phyloP scores from a whole-genome alignment of 768 basidiomycete species.

The Cystobasidium onofrii region DNA sequence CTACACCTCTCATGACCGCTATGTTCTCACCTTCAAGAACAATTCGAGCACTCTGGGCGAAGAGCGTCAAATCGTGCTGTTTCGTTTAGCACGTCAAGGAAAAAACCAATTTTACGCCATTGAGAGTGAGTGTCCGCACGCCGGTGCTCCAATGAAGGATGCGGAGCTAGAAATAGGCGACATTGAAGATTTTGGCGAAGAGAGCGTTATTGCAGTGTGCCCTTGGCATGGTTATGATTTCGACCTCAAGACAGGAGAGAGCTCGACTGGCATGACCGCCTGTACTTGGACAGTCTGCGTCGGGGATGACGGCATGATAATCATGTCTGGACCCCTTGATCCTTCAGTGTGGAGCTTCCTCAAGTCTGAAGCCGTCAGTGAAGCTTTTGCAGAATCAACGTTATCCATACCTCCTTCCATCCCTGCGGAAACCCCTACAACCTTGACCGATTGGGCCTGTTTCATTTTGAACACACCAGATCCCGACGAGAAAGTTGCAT shows the following conservation, averaged over 20 bases:
- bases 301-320: neutral
- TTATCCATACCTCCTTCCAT: neutral
- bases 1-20: conserved; percentile 7
- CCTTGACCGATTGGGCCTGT: conserved; percentile 68
- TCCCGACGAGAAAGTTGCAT: conserved; percentile 57
- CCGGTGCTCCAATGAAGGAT: conserved; percentile 28
- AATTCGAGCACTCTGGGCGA: neutral
- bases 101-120: conserved; percentile 22
- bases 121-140: conserved; percentile 31
- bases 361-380: conserved; percentile 62
- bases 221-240: conserved; percentile 33
- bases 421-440: conserved; percentile 49
- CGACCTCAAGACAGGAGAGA: conserved; percentile 28
- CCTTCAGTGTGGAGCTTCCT: conserved; percentile 58
- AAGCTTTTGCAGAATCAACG: conserved; percentile 44
- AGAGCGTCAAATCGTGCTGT: conserved; percentile 24
- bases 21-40: conserved; percentile 6
- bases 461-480: conserved; percentile 68
- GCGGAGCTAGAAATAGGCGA: conserved; percentile 28
- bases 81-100: conserved; percentile 17
- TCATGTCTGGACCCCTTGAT: conserved; percentile 40
- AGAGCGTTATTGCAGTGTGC: conserved; percentile 29
- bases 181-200: conserved; percentile 26
- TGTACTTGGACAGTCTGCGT: conserved; percentile 24
- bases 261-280: conserved; percentile 12